Base-by-base conservation (phyloP, 2,329 filamentous ascomycete species). In the Calonectria pteridis region DNA sequence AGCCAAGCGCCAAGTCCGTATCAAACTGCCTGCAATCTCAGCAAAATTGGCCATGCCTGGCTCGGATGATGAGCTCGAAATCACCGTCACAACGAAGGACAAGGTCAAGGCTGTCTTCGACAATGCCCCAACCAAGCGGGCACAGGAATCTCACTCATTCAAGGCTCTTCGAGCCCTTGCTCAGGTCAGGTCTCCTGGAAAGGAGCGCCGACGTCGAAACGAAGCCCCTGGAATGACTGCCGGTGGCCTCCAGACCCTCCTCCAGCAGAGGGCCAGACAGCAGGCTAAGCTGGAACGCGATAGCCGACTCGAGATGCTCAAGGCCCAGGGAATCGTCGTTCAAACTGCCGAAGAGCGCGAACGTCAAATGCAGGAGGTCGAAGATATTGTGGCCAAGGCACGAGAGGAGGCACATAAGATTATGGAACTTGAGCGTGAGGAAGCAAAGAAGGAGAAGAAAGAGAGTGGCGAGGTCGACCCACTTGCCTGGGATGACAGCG, bases 281-380 rank as follows among this genome's bases (percentile, higher is more conserved):
- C 97, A 99, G 84, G 96, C 95, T 55, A 92, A 92, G 73, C 85
- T 90, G 51, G 95, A 97, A 82, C 92, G 95, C 67, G 91, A 94
- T 73, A 93, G 94, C 77, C 93, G 93, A 69, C 89, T 98, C 26
- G 92, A 95, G 70, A 89, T 93, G 77, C 89, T 99, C 50, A 92
- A 91, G 80, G 93, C 93, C 14, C 95, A 94, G 84, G 97, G 97
- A 10, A 89, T 98, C 31, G 87, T 93, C 29, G 88, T 98, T 23
- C 93, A 96, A 83, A 98, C 94, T 0, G 91, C 93, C 2, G 96
- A 98, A 84, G 96, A 99, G 83, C 92, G 94, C 26, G 94, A 96
- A 81, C 91, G 91, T 40, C 94, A 98, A 82, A 91, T 95, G 83
- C 92, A 94, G 71, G 92, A 96, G 73, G 92, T 98, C 16, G 97